These are phyloP conservation scores for Xerocomus potaroensis DNA, from an alignment of 768 basidiomycete genomes.

Conservation along the genomic window DNA sequence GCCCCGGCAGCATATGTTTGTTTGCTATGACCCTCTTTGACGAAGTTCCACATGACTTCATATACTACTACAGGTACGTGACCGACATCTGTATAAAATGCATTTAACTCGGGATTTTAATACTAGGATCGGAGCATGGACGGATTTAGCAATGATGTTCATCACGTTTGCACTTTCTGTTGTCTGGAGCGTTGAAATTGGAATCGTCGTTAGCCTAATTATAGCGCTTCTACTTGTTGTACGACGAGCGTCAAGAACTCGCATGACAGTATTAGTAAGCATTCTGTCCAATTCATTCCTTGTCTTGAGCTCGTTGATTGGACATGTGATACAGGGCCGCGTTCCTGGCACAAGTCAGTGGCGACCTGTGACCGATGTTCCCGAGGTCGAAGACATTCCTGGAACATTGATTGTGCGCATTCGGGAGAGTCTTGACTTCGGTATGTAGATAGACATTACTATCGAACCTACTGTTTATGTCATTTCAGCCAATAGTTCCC, in stretches of 20 bases:
- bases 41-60: conserved; percentile 84
- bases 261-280: conserved; percentile 83
- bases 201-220: conserved; percentile 83
- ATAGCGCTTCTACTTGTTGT: conserved; percentile 88
- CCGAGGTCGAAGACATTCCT: conserved; percentile 75
- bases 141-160: conserved; percentile 80
- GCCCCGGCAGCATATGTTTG: conserved; percentile 60
- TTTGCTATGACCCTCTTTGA: conserved; percentile 81
- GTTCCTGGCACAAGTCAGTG: conserved; percentile 86
- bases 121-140: conserved; percentile 80
- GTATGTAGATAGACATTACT: conserved; percentile 35
- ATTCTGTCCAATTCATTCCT: neutral
- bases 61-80: conserved; percentile 76
- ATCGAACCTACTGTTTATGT: neutral
- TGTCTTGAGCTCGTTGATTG: neutral
- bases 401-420: conserved; percentile 88
- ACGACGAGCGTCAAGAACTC: conserved; percentile 79
- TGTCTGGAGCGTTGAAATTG: conserved; percentile 88
- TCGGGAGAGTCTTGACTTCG: conserved; percentile 88
- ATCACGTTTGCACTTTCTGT: conserved; percentile 87
- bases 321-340: conserved; percentile 53
- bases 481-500: conserved; percentile 81
- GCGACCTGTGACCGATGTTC: conserved; percentile 87
- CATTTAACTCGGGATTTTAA: neutral
- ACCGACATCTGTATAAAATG: neutral